Evolutionary conservation across 1,139 yeast genomes (phyloP).

Genomic region (Magnusiomyces starmeri): DNA sequence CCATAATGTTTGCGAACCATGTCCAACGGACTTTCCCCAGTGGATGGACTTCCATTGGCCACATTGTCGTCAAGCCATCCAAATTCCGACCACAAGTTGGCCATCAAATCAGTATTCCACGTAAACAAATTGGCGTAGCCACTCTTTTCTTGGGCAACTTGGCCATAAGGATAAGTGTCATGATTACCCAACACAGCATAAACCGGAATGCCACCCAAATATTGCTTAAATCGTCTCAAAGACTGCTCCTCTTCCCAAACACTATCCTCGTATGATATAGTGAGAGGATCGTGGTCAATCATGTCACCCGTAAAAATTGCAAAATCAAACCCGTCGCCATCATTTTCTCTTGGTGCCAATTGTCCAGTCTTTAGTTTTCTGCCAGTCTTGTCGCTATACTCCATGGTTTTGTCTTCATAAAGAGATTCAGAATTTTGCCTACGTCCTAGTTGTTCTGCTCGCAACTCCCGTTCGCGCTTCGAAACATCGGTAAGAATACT

Average conservation of each 20-base stretch:
- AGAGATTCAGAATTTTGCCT: too few relatives aligned
- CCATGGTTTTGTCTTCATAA: conserved; percentile 6
- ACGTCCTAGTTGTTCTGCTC: conserved; percentile 5
- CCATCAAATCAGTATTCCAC: conserved; percentile 56
- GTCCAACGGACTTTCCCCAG: conserved; percentile 15
- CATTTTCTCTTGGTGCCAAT: not conserved
- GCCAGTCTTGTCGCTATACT: not conserved
- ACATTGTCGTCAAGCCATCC: conserved; percentile 27
- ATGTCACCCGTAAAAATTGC: conserved; percentile 64
- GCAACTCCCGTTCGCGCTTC: conserved; percentile 15
- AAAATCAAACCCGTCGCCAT: conserved; percentile 42
- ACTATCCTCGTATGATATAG: conserved; percentile 43
- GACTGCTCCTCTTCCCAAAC: conserved; percentile 46
- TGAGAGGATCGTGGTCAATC: conserved; percentile 55
- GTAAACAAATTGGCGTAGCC: conserved; percentile 45
- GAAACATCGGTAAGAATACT: conserved; percentile 45
- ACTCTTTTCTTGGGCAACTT: conserved; percentile 49
- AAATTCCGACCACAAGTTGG: conserved; percentile 44
- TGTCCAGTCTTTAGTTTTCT: not conserved
- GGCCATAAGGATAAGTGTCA: conserved; percentile 68
- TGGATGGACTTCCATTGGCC: not conserved
- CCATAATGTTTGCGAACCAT: conserved; percentile 45
- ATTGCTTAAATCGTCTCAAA: conserved; percentile 48
- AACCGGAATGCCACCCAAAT: conserved; percentile 50
- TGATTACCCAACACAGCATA: conserved; percentile 64